phyloP scores from a whole-genome alignment of 2,329 filamentous ascomycete species.

The Fusarium sacchari region DNA sequence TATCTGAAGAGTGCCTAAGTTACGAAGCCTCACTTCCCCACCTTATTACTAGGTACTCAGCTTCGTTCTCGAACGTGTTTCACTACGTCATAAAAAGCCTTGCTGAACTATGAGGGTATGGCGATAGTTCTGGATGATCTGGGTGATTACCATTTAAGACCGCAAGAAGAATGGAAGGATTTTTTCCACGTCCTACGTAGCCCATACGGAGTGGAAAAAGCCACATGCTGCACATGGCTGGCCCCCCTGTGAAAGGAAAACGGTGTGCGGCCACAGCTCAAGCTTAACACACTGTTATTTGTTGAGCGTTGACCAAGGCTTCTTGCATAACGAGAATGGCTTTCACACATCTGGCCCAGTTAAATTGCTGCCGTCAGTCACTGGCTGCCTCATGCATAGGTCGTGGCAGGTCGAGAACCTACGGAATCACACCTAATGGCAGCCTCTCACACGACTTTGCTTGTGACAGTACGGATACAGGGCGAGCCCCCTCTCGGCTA shows the following conservation, averaged over 20 bases:
- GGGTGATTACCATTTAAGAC: neutral
- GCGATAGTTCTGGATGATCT: neutral
- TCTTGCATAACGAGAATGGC: neutral
- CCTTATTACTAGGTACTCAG: neutral
- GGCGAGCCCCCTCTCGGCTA: neutral
- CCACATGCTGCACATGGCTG: neutral
- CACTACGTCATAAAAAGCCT: neutral
- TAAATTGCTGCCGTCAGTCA: conserved; percentile 2
- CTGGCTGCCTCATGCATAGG: conserved; percentile 6
- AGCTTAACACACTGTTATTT: neutral
- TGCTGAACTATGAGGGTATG: neutral
- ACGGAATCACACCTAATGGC: conserved; percentile 8
- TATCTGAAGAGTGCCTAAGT: neutral
- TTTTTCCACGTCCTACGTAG: neutral
- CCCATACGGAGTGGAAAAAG: neutral
- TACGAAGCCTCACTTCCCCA: neutral
- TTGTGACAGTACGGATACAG: neutral
- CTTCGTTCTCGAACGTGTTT: neutral
- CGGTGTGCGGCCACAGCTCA: neutral
- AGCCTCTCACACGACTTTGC: neutral
- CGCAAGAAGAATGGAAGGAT: neutral
- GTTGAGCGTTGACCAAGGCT: conserved; percentile 8
- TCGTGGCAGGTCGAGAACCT: conserved; percentile 23
- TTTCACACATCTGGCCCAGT: conserved; percentile 6
- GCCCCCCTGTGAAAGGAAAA: neutral